These are phyloP conservation scores for Podospora conica DNA, from an alignment of 495 filamentous ascomycete genomes.

Conservation along the genomic window DNA sequence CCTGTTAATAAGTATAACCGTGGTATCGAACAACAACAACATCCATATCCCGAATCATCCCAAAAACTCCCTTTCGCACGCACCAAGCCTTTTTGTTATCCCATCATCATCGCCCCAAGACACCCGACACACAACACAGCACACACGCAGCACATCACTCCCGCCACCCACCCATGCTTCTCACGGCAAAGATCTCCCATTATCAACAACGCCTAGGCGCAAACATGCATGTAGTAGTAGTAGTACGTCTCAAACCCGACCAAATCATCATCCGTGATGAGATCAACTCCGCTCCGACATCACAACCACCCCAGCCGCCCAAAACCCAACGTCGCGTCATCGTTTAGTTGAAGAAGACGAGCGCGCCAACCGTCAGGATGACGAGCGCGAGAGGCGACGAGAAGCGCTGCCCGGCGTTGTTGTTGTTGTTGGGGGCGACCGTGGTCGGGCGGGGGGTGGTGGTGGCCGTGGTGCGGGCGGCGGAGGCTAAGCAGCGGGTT, in stretches of 20 bases:
- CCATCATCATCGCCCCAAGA: neutral
- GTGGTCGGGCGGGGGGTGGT: slow-evolving; percentile 17
- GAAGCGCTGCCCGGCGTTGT: slow-evolving; percentile 29
- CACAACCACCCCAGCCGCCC: neutral
- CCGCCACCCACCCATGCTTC: no score
- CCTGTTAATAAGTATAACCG: neutral
- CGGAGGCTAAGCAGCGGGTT: neutral
- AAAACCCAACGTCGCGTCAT: neutral
- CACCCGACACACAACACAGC: neutral
- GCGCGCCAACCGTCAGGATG: slow-evolving; percentile 28
- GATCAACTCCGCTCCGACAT: neutral
- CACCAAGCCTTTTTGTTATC: neutral
- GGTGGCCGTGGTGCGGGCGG: slow-evolving; percentile 22
- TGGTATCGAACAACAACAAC: no score
- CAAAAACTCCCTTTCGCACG: neutral
- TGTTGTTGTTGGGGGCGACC: slow-evolving; percentile 17
- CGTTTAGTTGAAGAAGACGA: slow-evolving; percentile 36
- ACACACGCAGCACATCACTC: no score
- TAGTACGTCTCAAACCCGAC: neutral
- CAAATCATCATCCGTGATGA: no score
- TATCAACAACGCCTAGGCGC: neutral
- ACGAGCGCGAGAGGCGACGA: slow-evolving; percentile 33
- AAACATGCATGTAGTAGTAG: neutral
- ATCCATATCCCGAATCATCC: no score
- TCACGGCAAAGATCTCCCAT: neutral